Evolutionary conservation across 164 flowering plant species (phyloP).

Genomic region (Nelumbo lutea): DNA sequence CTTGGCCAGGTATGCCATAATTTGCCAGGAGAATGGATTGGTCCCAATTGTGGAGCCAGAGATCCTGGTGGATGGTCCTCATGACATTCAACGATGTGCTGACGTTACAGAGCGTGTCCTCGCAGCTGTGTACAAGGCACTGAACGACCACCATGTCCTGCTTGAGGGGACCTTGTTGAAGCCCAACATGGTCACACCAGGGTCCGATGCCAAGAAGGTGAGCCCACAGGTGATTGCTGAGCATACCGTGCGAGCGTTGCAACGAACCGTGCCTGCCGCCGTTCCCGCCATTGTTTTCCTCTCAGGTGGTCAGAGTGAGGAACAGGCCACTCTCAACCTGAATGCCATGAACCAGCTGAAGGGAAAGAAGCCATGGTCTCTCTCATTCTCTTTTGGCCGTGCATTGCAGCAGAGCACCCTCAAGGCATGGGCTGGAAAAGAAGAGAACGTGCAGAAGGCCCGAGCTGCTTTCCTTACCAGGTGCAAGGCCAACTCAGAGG

Average conservation of each 20-base stretch:
- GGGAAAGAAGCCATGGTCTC: slow-evolving; percentile 46
- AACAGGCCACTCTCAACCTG: slow-evolving; percentile 44
- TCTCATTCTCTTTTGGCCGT: slow-evolving; percentile 45
- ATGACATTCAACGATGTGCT: slow-evolving; percentile 40
- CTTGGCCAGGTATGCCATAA: slow-evolving; percentile 52
- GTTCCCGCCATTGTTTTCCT: slow-evolving; percentile 49
- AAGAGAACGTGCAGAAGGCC: slow-evolving; percentile 39
- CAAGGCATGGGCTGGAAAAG: slow-evolving; percentile 49
- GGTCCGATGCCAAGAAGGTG: slow-evolving; percentile 42
- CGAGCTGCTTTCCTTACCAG: slow-evolving; percentile 36
- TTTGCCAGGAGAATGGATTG: slow-evolving; percentile 48
- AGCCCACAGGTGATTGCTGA: slow-evolving; percentile 43
- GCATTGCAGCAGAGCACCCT: slow-evolving; percentile 51
- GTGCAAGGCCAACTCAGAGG: slow-evolving; percentile 52
- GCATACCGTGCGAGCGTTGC: slow-evolving; percentile 42
- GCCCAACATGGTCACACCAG: slow-evolving; percentile 58
- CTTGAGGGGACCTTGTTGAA: slow-evolving; percentile 48
- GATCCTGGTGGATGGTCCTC: slow-evolving; percentile 49
- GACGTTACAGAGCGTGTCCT: slow-evolving; percentile 43
- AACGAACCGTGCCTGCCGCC: slow-evolving; percentile 39
- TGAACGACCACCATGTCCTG: slow-evolving; percentile 45
- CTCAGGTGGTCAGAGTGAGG: slow-evolving; percentile 53
- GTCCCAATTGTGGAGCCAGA: slow-evolving; percentile 27
- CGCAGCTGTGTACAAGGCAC: slow-evolving; percentile 24
- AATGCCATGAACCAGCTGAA: slow-evolving; percentile 51